phyloP scores from a whole-genome alignment of 164 flowering plant species.

The Tinospora cordifolia region DNA sequence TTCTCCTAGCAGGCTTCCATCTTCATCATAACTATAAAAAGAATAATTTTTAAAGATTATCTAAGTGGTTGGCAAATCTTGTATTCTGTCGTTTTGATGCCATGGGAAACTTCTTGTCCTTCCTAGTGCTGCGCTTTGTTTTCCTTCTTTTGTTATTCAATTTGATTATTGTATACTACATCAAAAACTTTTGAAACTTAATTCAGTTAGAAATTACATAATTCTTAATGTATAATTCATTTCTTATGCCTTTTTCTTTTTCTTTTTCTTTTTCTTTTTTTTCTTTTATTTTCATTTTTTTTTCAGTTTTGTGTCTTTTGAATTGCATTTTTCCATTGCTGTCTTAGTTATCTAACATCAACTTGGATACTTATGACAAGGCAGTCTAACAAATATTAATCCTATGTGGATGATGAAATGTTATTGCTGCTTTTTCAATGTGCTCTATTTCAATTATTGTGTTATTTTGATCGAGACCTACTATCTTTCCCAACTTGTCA shows the following conservation, averaged over 20 bases:
- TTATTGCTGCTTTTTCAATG: neutral
- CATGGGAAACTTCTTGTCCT: too few species aligned
- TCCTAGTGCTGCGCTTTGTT: too few species aligned
- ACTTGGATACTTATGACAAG: neutral
- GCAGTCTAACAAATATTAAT: neutral
- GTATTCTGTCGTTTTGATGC: too few species aligned
- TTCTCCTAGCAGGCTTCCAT: too few species aligned
- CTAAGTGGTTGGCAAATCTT: too few species aligned
- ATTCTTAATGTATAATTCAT: neutral
- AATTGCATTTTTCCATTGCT: neutral
- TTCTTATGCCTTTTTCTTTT: neutral
- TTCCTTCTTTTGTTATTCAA: too few species aligned
- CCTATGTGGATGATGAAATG: neutral
- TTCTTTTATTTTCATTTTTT: too few species aligned
- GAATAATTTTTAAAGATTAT: too few species aligned
- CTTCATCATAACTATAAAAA: too few species aligned
- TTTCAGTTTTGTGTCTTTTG: neutral
- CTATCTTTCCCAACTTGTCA: neutral
- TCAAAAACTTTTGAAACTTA: neutral
- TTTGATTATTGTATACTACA: too few species aligned
- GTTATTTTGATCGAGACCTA: neutral
- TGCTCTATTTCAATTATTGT: neutral
- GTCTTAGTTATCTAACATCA: neutral
- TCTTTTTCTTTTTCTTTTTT: neutral
- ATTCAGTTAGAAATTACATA: neutral